Percentiles rank a stretch among this genome's conserved stretches.
phyloP scores from a whole-genome alignment of 202 grass and related monocot genomes.

The Dendrocalamus latiflorus region DNA sequence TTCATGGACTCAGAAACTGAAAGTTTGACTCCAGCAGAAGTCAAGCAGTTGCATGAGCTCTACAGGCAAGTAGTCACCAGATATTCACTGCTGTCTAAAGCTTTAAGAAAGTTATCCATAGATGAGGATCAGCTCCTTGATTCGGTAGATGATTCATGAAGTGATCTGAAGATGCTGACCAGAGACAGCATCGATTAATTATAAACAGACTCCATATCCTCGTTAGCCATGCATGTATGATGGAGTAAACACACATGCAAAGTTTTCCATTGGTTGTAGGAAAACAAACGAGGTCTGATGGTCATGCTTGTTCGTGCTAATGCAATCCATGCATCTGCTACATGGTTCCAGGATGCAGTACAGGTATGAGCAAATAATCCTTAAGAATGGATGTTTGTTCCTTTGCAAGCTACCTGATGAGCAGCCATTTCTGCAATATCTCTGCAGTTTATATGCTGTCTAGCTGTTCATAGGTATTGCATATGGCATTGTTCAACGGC shows the following conservation, averaged over 20 bases:
- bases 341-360: not conserved
- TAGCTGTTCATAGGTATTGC: not conserved
- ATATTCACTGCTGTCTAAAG: constrained; percentile 57
- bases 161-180: not conserved
- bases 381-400: not conserved
- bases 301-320: not conserved
- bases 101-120: constrained; percentile 55
- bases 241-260: not conserved
- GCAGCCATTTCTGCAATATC: not conserved
- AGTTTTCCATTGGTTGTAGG: not conserved
- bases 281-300: not conserved
- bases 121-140: constrained; percentile 61
- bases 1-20: constrained; percentile 68
- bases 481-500: not conserved
- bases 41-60: constrained; percentile 54
- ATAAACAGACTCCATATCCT: not conserved
- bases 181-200: not conserved
- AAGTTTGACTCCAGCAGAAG: constrained; percentile 51
- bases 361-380: constrained; percentile 18
- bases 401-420: not conserved
- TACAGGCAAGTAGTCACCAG: constrained; percentile 68
- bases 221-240: not conserved
- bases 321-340: not conserved
- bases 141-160: constrained; percentile 35
- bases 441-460: not conserved